These are phyloP conservation scores for Leccinum ochraceum DNA, from an alignment of 768 basidiomycete genomes.

Conservation along the genomic window DNA sequence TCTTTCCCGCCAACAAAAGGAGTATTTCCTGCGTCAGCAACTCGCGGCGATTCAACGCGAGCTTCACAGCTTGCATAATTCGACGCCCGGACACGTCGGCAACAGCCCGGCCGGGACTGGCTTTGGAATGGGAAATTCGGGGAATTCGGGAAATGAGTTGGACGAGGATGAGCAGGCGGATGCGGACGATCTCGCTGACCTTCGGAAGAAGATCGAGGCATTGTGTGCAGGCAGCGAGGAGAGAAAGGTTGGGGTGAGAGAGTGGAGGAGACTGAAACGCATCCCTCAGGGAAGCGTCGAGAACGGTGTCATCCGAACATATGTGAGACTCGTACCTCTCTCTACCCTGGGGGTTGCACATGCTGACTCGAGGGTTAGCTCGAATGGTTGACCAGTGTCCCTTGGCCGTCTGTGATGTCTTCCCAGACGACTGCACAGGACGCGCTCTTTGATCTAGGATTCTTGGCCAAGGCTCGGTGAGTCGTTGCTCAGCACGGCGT, in stretches of 20 bases:
- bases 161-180: constrained; percentile 82
- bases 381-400: constrained; percentile 86
- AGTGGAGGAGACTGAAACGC: constrained; percentile 81
- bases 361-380: constrained; percentile 42
- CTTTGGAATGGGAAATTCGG: constrained; percentile 22
- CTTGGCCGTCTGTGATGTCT: constrained; percentile 62
- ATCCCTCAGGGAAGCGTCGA: constrained; percentile 92
- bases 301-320: constrained; percentile 83
- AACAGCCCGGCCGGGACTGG: constrained; percentile 15
- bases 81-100: constrained; percentile 24
- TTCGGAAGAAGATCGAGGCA: constrained; percentile 72
- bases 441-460: constrained; percentile 51
- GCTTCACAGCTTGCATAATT: constrained; percentile 54
- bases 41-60: constrained; percentile 80
- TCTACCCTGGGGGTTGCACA: neutral
- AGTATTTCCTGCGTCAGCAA: constrained; percentile 83
- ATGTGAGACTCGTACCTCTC: constrained; percentile 48
- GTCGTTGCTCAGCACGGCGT: neutral
- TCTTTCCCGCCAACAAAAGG: constrained; percentile 87
- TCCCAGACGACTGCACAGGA: constrained; percentile 30
- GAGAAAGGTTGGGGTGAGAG: constrained; percentile 76
- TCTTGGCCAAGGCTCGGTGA: constrained; percentile 66
- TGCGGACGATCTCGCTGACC: constrained; percentile 73
- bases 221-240: constrained; percentile 77
- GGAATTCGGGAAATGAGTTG: constrained; percentile 45